Base-by-base conservation (phyloP, 371 early-diverging fungal genomes). In the Mortierella sp. region DNA sequence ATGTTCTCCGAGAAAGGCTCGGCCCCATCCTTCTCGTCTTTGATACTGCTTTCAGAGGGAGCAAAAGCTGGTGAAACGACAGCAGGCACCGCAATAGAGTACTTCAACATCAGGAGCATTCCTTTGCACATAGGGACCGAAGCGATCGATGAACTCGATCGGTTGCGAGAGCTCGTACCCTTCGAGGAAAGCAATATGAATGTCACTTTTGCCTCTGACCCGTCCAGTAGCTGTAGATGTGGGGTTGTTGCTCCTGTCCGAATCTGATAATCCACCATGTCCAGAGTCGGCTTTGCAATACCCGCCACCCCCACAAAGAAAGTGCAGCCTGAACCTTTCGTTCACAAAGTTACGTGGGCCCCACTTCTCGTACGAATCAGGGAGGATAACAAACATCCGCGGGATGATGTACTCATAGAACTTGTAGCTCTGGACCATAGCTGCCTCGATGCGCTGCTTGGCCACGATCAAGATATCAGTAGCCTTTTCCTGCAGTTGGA, bases 251-350 rank as follows among this genome's bases (percentile, higher is more conserved):
- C 50, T 28, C 11, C 47, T 0, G 34, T 52, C 34, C 57, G 42
- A 38, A 47, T 21, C 38, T 21, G 24, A 38, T 38, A 5, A 38
- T 38, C 42, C 42, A 38, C 42, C 42, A 38, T 38, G 42, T 38
- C 42, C 42, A 38, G 42, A 38, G 42, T 38, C 42, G 42, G 42
- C 42, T 5, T 38, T 38, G 42, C 72, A 70, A 65, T 81, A 44
- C 42, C 77, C 81, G 3, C 77, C 81, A n/a, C 81, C 76, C 26
- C 77, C 74, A n/a, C 81, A 81, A 28, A 81, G 28, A n/a, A 81
- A 81, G 44, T 73, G 70, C 34, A 81, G 50, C 7, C 73, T 63
- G 50, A 81, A 76, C 21, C 55, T 75, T 28, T 75, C 72, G 4
- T 48, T 31, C 31, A 80, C 26, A 0, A 75, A 47, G 19, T 44